Evolutionary conservation across 495 filamentous ascomycete species (phyloP).

Genomic region (Lichina pygmaea): DNA sequence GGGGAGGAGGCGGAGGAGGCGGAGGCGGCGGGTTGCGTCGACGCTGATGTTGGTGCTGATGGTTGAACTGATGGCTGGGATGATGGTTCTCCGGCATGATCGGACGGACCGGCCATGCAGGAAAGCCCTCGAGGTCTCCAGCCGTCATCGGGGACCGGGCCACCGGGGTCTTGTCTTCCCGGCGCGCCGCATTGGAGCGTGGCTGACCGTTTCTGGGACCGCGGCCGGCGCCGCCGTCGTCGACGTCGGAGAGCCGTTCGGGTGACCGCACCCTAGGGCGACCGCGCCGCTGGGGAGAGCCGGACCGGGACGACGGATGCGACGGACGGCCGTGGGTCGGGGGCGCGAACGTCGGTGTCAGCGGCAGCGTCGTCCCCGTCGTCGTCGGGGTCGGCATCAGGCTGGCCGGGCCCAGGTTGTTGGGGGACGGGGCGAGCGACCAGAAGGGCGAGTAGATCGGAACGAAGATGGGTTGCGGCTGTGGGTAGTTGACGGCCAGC

Average conservation of each 20-base stretch:
- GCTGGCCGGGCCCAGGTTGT: neutral
- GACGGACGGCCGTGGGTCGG: neutral
- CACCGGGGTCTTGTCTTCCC: neutral
- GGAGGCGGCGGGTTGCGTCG: too few species aligned
- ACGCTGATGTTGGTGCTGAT: too few species aligned
- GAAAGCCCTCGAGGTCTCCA: neutral
- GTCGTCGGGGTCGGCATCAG: neutral
- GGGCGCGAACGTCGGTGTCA: neutral
- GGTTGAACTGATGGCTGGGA: too few species aligned
- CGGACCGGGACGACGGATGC: neutral
- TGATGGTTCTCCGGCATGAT: too few species aligned
- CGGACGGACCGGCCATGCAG: neutral
- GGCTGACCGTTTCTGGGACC: neutral
- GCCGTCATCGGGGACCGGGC: neutral
- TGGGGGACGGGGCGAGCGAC: neutral
- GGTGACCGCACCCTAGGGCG: neutral
- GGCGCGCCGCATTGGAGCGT: too few species aligned
- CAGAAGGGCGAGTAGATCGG: constrained; percentile 2
- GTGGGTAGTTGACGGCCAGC: neutral
- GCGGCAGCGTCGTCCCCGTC: neutral
- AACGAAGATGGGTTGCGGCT: constrained; percentile 1
- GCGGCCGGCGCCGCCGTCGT: neutral
- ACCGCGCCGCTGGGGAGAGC: neutral
- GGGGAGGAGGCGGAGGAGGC: too few species aligned
- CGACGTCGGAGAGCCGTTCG: neutral